Conservation (phyloP, 208 protist species). For the Leishmania martiniquensis region DNA sequence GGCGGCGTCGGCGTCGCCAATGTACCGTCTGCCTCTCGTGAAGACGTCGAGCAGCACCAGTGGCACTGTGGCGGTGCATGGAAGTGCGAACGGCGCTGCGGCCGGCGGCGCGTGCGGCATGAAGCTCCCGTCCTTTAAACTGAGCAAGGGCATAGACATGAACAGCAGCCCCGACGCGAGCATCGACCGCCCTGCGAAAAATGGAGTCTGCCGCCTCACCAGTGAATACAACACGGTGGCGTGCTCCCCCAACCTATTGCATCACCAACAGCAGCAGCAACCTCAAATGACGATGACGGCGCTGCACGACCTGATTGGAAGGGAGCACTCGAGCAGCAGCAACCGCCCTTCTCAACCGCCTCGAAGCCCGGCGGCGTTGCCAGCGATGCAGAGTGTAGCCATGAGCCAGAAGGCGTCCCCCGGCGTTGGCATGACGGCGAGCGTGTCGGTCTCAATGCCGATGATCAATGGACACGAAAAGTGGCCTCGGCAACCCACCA, state of each 20-base stretch:
- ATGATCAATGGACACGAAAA: background rate
- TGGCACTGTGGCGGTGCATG: background rate
- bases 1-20: background rate
- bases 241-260: background rate
- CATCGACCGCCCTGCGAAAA: constrained; percentile 21
- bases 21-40: background rate
- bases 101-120: constrained; percentile 10
- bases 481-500: background rate
- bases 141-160: background rate
- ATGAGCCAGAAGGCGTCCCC: background rate
- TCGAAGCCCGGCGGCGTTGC: constrained; percentile 2
- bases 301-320: background rate
- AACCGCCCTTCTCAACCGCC: constrained; percentile 7
- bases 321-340: background rate
- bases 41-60: constrained; percentile 2
- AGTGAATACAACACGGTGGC: constrained; percentile 4
- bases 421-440: background rate
- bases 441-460: background rate
- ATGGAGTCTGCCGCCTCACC: background rate
- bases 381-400: background rate
- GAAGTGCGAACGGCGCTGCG: background rate
- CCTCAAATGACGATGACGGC: background rate
- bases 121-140: constrained; percentile 20
- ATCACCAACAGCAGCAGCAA: constrained; percentile 3
- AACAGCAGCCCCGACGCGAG: constrained; percentile 29